Base-by-base conservation (phyloP, 2,329 filamentous ascomycete genomes). In the Scolecobasidium constrictum region DNA sequence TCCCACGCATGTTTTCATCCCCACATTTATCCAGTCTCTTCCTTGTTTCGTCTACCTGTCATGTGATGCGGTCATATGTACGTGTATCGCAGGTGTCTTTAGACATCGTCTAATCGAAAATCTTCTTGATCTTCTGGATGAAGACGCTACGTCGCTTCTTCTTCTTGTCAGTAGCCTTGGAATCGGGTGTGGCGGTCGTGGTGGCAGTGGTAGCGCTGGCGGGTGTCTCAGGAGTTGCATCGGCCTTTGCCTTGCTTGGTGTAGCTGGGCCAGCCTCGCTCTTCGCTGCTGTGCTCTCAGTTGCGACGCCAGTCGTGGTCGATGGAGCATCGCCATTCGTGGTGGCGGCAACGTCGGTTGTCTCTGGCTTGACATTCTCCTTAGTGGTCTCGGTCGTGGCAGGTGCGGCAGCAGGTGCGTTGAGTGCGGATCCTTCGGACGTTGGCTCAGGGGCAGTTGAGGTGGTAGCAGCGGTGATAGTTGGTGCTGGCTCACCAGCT, bases 121-220 rank as follows among this genome's bases (percentile, higher is more conserved):
- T 68, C 45, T 68, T 66, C 63, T 69, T 69, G 47, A 71, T 48
- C 57, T 63, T 67, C 49, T 62, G 62, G n/a, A 31, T 31, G 46
- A 70, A 69, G 53, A 70, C 59, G 42, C 61, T 63, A 38, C 61
- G 61, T 53, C 66, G 60, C 60, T 67, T 68, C 56, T 66, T 68
- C 55, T 67, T 66, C 60, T 67, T 65, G 16, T 31, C 26, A 52
- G 38, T 52, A 50, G 47, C 42, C 53, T 44, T 52, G 45, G 59
- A 64, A 41, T 65, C 61, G n/a, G 65, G 59, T 5, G 63, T 64
- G 19, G 54, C 58, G 15, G 18, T 17, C 26, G 43, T 43, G 50
- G 59, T 56, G 40, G 57, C 52, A 16, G 59, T 55, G 9, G 56
- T 49, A 37, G 55, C 34, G n/a, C 40, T 50, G 2, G 55, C 38